These are phyloP conservation scores for Hyaloscypha bicolor DNA, from an alignment of 495 filamentous ascomycete species.

Conservation along the genomic window DNA sequence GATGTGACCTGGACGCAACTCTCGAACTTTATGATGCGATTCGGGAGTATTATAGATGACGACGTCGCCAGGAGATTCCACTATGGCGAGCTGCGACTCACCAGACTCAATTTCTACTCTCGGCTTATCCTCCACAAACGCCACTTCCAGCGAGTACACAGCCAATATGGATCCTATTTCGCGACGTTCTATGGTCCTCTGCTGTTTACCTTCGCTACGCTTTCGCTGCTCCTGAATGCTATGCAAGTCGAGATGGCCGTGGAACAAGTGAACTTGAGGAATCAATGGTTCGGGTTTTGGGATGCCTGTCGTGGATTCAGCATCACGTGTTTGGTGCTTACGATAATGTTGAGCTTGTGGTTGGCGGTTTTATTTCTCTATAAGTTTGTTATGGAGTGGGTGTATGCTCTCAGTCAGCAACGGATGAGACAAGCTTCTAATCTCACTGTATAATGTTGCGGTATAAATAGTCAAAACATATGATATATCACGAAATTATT, in stretches of 20 bases:
- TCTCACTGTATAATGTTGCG: no score
- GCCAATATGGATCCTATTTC: conserved; percentile 34
- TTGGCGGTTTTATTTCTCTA: no score
- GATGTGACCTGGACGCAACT: conserved; percentile 28
- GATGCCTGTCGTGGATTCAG: no score
- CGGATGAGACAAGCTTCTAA: no score
- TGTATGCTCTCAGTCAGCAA: no score
- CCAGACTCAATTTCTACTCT: conserved; percentile 37
- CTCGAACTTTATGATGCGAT: conserved; percentile 5
- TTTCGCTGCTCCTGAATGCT: conserved; percentile 34
- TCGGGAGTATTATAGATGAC: conserved; percentile 9
- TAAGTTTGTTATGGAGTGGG: no score
- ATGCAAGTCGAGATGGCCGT: conserved; percentile 38
- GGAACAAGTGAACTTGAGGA: neutral
- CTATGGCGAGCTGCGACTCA: conserved; percentile 45
- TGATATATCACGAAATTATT: no score
- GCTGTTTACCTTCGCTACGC: conserved; percentile 35
- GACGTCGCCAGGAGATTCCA: conserved; percentile 33
- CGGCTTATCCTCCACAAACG: conserved; percentile 15
- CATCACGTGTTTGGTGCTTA: no score
- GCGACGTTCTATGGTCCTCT: conserved; percentile 37
- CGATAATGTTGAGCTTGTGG: no score
- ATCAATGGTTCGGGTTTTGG: neutral
- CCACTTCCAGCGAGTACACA: conserved; percentile 23
- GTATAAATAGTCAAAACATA: no score